Evolutionary conservation across 345 rosid genomes (phyloP).

Genomic region (Aegle marmelos): DNA sequence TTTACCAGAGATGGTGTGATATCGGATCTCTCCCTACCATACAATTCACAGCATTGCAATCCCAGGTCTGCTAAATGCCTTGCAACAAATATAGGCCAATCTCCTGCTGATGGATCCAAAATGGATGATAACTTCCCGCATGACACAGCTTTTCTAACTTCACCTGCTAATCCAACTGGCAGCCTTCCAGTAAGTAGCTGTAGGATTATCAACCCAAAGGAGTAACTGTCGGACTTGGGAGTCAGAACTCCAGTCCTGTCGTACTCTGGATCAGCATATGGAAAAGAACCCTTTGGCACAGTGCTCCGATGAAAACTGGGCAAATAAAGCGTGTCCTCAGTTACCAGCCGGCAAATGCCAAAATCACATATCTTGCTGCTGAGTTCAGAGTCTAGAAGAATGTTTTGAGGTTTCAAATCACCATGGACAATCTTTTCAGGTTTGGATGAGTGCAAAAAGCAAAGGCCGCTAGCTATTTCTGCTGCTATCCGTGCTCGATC

Average conservation of each 20-base stretch:
- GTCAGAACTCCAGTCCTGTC: slow-evolving; percentile 52
- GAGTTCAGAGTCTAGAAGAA: slow-evolving; percentile 61
- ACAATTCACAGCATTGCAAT: slow-evolving; percentile 57
- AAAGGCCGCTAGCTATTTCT: slow-evolving; percentile 67
- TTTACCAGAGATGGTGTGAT: slow-evolving; percentile 58
- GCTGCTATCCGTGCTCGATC: slow-evolving; percentile 48
- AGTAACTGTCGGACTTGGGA: slow-evolving; percentile 59
- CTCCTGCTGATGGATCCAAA: slow-evolving; percentile 69
- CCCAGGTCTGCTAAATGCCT: slow-evolving; percentile 47
- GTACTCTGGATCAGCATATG: slow-evolving; percentile 65
- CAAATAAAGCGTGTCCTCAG: slow-evolving; percentile 37
- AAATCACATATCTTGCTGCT: slow-evolving; percentile 73
- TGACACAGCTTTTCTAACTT: slow-evolving; percentile 47
- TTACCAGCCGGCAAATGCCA: slow-evolving; percentile 56
- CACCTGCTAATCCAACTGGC: slow-evolving; percentile 47
- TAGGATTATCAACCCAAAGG: slow-evolving; percentile 60
- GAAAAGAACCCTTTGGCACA: slow-evolving; percentile 54
- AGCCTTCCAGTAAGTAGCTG: slow-evolving; percentile 64
- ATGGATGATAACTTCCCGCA: slow-evolving; percentile 38
- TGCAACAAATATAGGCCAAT: slow-evolving; percentile 56
- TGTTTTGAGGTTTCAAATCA: slow-evolving; percentile 66
- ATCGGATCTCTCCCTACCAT: slow-evolving; percentile 51
- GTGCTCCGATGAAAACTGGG: slow-evolving; percentile 37
- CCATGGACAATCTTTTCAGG: slow-evolving; percentile 75
- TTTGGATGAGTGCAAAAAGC: slow-evolving; percentile 70